Evolutionary conservation across 1,284 basidiomycete species (phyloP).

Genomic region (Cryptococcus maquisensis): DNA sequence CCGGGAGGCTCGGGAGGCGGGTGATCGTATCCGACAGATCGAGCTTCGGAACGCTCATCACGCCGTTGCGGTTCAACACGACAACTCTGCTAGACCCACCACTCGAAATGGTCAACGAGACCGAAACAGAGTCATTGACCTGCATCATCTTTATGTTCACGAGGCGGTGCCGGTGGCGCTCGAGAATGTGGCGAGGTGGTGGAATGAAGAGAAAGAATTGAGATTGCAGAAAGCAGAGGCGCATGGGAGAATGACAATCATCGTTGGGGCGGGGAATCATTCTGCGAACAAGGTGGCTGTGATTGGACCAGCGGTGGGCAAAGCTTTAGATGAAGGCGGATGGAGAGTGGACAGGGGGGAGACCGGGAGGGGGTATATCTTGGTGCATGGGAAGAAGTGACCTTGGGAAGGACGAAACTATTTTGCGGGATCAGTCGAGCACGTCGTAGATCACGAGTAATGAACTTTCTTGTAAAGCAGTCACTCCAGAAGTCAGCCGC

Average conservation of each 20-base stretch:
- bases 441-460: too few relatives aligned
- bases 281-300: slow-evolving; percentile 38
- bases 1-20: slow-evolving; percentile 33
- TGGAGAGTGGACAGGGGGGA: slow-evolving; percentile 40
- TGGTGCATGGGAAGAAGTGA: slow-evolving; percentile 27
- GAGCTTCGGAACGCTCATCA: slow-evolving; percentile 40
- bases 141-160: slow-evolving; percentile 40
- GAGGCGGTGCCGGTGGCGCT: slow-evolving; percentile 35
- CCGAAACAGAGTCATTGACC: slow-evolving; percentile 24
- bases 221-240: slow-evolving; percentile 55
- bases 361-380: slow-evolving; percentile 34
- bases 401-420: too few relatives aligned
- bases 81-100: not conserved
- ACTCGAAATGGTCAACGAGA: not conserved
- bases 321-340: slow-evolving; percentile 32
- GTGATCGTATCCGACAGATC: slow-evolving; percentile 29
- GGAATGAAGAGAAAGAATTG: slow-evolving; percentile 55
- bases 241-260: slow-evolving; percentile 45
- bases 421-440: too few relatives aligned
- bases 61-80: slow-evolving; percentile 33
- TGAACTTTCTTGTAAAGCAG: too few relatives aligned
- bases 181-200: slow-evolving; percentile 35
- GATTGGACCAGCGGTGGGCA: slow-evolving; percentile 40
- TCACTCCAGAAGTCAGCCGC: too few relatives aligned
- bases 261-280: slow-evolving; percentile 46